These are phyloP conservation scores for Psilocybe subaeruginosa DNA, from an alignment of 768 basidiomycete species.

Conservation along the genomic window DNA sequence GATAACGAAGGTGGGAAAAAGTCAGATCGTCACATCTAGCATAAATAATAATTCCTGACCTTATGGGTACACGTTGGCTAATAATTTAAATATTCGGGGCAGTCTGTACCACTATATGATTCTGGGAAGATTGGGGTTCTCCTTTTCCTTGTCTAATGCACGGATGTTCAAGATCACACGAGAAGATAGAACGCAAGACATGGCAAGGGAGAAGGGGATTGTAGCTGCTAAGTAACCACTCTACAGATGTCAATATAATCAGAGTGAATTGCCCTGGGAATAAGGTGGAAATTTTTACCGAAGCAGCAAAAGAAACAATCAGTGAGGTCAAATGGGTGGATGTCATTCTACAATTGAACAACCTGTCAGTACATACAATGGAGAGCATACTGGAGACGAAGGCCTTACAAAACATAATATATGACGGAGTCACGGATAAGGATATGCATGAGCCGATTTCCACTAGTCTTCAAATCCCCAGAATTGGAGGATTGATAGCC, in stretches of 20 bases:
- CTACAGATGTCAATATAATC: not conserved
- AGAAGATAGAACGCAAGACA: too few relatives aligned
- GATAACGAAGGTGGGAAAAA: too few relatives aligned
- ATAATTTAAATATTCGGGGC: too few relatives aligned
- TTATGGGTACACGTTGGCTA: too few relatives aligned
- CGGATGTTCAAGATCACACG: too few relatives aligned
- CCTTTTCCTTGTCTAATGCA: too few relatives aligned
- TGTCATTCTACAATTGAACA: not conserved
- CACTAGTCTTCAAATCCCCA: not conserved
- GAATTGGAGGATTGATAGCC: not conserved
- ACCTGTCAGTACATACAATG: not conserved
- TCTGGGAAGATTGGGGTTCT: too few relatives aligned
- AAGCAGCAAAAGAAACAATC: not conserved
- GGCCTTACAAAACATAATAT: not conserved
- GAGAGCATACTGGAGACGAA: not conserved
- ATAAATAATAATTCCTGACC: too few relatives aligned
- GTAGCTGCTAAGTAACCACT: not conserved
- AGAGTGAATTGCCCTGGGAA: not conserved
- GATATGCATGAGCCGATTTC: not conserved
- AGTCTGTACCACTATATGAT: too few relatives aligned
- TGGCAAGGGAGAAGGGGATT: not conserved
- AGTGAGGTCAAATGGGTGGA: not conserved
- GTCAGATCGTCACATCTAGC: too few relatives aligned
- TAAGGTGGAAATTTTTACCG: not conserved
- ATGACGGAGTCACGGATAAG: not conserved